Evolutionary conservation across 768 basidiomycete species (phyloP).

Genomic region (Suillus placidus): DNA sequence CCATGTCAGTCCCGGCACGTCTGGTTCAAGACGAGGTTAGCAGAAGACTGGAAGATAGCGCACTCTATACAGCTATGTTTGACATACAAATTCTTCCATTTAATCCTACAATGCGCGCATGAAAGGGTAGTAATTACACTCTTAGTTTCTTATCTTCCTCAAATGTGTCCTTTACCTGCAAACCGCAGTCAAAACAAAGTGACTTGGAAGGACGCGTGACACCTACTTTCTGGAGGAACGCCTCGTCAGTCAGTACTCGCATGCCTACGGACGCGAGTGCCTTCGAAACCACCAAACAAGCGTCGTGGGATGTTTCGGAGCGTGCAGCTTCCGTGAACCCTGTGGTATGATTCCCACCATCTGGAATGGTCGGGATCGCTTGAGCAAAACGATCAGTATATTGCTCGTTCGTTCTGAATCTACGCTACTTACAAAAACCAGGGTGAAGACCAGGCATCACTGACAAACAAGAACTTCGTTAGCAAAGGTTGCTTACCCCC

Average conservation of each 20-base stretch:
- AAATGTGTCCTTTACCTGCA: constrained; percentile 46
- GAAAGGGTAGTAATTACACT: not conserved
- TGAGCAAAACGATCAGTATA: not conserved
- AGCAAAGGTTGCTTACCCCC: constrained; percentile 1
- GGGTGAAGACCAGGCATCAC: constrained; percentile 64
- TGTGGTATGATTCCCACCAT: constrained; percentile 73
- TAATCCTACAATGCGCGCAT: not conserved
- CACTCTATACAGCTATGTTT: not conserved
- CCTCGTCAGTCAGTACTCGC: constrained; percentile 62
- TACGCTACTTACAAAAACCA: constrained; percentile 41
- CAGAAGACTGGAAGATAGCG: not conserved
- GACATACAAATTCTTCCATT: not conserved
- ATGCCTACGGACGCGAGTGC: constrained; percentile 65
- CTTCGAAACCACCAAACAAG: constrained; percentile 62
- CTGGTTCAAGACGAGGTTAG: not conserved
- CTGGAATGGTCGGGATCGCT: constrained; percentile 69
- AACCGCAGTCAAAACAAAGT: not conserved
- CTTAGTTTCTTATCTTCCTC: constrained; percentile 40
- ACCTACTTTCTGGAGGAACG: constrained; percentile 56
- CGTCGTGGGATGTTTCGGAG: constrained; percentile 57
- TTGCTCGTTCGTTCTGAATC: constrained; percentile 1
- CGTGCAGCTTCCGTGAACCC: constrained; percentile 62
- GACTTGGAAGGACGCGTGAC: not conserved
- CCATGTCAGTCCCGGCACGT: not conserved
- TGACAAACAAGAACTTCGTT: constrained; percentile 13